These are phyloP conservation scores for Triticum monococcum DNA, from an alignment of 176 grass and related monocot genomes.

Conservation along the genomic window DNA sequence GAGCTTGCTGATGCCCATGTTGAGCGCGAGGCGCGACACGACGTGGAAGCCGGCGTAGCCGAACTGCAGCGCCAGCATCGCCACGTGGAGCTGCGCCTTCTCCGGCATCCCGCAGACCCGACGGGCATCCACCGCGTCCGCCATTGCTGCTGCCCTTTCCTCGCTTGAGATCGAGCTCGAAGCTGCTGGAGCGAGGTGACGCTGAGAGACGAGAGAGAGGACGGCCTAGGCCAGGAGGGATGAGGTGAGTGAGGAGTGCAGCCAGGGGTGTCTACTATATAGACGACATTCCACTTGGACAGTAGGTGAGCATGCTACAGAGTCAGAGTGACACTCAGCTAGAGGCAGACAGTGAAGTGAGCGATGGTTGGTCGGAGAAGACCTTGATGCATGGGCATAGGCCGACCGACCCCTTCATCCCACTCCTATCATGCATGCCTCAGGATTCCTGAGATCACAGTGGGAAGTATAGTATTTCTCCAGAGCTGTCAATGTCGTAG, in stretches of 20 bases:
- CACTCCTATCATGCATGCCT: too few relatives aligned
- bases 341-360: too few relatives aligned
- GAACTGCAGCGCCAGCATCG: constrained; percentile 96
- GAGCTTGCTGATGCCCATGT: constrained; percentile 99
- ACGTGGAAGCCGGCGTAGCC: constrained; percentile 97
- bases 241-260: constrained; percentile 12
- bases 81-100: constrained; percentile 89
- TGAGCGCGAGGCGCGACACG: constrained; percentile 83
- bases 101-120: constrained; percentile 82
- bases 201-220: neutral
- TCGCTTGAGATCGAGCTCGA: neutral
- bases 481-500: too few relatives aligned
- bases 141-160: constrained; percentile 41
- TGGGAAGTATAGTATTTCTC: too few relatives aligned
- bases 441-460: too few relatives aligned
- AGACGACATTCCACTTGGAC: constrained; percentile 9
- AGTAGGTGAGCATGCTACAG: too few relatives aligned
- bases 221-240: neutral
- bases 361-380: too few relatives aligned
- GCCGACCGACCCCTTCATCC: too few relatives aligned
- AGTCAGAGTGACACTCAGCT: too few relatives aligned
- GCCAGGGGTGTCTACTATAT: constrained; percentile 41
- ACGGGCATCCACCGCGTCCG: constrained; percentile 50
- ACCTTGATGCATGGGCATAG: too few relatives aligned
- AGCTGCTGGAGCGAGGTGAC: neutral